These are phyloP conservation scores for Musa balbisiana DNA, from an alignment of 202 grass and related monocot species.

Conservation along the genomic window DNA sequence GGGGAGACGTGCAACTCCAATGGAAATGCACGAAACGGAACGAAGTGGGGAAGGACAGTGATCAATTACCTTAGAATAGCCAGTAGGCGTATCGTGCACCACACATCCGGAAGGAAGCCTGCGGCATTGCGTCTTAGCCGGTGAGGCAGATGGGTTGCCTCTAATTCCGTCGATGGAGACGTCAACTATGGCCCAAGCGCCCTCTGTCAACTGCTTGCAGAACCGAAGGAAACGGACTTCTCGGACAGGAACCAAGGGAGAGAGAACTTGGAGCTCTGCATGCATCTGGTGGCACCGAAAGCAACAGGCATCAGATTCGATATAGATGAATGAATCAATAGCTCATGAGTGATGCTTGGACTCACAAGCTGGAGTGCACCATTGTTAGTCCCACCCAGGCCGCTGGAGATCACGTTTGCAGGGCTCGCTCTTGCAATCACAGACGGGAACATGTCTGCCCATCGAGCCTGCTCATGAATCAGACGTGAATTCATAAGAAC, in stretches of 20 bases:
- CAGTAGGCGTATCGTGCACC: slow-evolving; percentile 57
- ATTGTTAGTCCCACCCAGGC: slow-evolving; percentile 59
- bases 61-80: slow-evolving; percentile 60
- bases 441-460: slow-evolving; percentile 28
- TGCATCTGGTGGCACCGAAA: slow-evolving; percentile 49
- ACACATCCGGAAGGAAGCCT: slow-evolving; percentile 84
- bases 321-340: not conserved
- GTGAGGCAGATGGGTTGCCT: slow-evolving; percentile 32
- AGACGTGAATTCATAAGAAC: not conserved
- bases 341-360: not conserved
- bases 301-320: not conserved
- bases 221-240: slow-evolving; percentile 72
- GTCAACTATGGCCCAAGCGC: slow-evolving; percentile 79
- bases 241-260: slow-evolving; percentile 69
- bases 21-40: not conserved
- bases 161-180: slow-evolving; percentile 68
- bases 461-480: slow-evolving; percentile 10
- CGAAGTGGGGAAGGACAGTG: slow-evolving; percentile 17
- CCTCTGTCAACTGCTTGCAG: slow-evolving; percentile 59
- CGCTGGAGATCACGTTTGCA: slow-evolving; percentile 43
- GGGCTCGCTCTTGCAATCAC: slow-evolving; percentile 17
- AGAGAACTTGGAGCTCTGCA: slow-evolving; percentile 86
- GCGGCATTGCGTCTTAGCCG: slow-evolving; percentile 43
- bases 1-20: not conserved
- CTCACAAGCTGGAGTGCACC: slow-evolving; percentile 90